Evolutionary conservation across 257 asterid species (phyloP).

Genomic region (Gardenia jasminoides): DNA sequence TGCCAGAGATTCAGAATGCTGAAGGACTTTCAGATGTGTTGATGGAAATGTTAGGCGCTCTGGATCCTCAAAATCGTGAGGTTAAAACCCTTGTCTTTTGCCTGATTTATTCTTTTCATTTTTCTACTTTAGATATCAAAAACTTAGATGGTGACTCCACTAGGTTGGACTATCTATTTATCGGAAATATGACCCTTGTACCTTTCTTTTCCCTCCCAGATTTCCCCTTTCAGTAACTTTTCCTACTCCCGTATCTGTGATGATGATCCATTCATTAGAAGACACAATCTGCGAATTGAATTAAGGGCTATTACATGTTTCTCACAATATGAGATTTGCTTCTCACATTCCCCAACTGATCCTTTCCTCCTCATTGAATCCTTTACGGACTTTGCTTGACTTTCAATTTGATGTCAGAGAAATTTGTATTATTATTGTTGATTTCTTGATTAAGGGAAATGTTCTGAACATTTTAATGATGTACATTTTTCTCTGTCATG

Average conservation of each 20-base stretch:
- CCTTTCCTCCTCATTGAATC: neutral
- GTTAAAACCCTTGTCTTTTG: constrained; percentile 28
- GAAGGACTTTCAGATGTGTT: constrained; percentile 78
- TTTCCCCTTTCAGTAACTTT: neutral
- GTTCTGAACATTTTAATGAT: neutral
- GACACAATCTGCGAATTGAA: neutral
- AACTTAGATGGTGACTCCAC: neutral
- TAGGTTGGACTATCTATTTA: neutral
- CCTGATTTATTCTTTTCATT: neutral
- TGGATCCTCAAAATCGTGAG: constrained; percentile 75
- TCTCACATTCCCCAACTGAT: neutral
- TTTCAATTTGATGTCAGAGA: no score
- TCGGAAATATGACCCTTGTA: neutral
- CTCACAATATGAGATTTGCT: neutral
- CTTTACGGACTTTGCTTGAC: neutral
- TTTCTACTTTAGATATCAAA: neutral
- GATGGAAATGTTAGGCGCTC: constrained; percentile 81
- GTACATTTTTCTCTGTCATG: neutral
- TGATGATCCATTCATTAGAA: no score
- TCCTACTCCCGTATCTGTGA: neutral
- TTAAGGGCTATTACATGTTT: neutral
- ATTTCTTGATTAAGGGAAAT: neutral
- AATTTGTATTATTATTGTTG: no score
- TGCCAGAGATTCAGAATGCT: constrained; percentile 83
- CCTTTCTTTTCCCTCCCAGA: neutral